Base-by-base conservation (phyloP, 192 early-diverging fungal genomes). In the Coemansia sp. region DNA sequence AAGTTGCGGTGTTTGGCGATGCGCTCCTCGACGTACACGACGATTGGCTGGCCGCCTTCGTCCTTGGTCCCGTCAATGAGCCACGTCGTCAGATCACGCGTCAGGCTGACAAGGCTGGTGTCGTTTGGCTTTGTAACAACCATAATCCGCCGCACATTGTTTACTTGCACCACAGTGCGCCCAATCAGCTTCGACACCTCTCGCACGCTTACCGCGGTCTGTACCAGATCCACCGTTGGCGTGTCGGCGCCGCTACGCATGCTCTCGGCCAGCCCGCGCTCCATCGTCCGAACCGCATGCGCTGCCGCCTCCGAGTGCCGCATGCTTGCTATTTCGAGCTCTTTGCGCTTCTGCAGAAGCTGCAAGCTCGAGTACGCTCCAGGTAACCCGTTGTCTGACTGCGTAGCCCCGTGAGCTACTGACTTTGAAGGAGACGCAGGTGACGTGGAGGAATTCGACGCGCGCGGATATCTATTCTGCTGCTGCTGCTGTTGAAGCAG, bases 101-200 rank as follows among this genome's bases (percentile, higher is more conserved):
- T 93, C 69, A 89, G 80, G 23, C 81, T 75, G 15, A 93, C 77
- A 6, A 93, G 78, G 9, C 83, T 82, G 14, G 75, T 64, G 73
- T 93, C 91, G 26, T 86, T 85, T 23, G 89, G 90, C 71, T 93
- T 93, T 2, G 91, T 91, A 35, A 93, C 88, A 52, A 93, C 88
- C 88, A 93, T 90, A 8, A 91, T 85, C 68, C 71, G 65, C 36
- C 69, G 66, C 57, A 77, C 75, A 20, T 78, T 78, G 73, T 60
- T 67, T 51, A 84, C 62, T 61, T 77, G 76, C 63, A 85, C 84
- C 43, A 77, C 75, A 5, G 76, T 81, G 66, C 76, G 85, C n/a
- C 89, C 88, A 46, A 91, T 87, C 68, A 86, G 88, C 79, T 88
- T 88, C 12, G 89, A 88, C 21, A 91, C 85, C 64, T 91, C 88